Evolutionary conservation across 108 stramenopile species (phyloP).

Genomic region (Cyclotella cryptica): DNA sequence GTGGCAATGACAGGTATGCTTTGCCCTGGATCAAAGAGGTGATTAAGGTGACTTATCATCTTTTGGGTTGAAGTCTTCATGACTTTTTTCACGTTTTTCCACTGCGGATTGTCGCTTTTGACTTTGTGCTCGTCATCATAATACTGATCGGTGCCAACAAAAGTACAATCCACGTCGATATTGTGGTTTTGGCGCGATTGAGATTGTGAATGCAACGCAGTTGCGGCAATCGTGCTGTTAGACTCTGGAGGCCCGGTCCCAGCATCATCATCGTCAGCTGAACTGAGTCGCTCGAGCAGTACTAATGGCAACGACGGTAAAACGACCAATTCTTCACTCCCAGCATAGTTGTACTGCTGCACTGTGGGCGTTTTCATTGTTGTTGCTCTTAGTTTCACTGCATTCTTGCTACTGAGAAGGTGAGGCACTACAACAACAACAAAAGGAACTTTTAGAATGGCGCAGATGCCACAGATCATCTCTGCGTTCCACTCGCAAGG

Average conservation of each 20-base stretch:
- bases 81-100: slow-evolving; percentile 39
- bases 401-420: slow-evolving; percentile 70
- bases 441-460: slow-evolving; percentile 74
- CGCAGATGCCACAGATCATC: slow-evolving; percentile 76
- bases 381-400: slow-evolving; percentile 67
- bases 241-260: slow-evolving; percentile 11
- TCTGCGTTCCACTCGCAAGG: slow-evolving; percentile 62
- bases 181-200: slow-evolving; percentile 31
- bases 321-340: slow-evolving; percentile 58
- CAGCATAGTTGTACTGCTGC: slow-evolving; percentile 35
- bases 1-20: slow-evolving; percentile 41
- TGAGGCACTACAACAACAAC: slow-evolving; percentile 81
- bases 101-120: slow-evolving; percentile 31
- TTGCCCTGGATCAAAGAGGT: slow-evolving; percentile 2
- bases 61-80: slow-evolving; percentile 39
- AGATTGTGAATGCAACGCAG: slow-evolving; percentile 1
- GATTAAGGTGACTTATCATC: slow-evolving; percentile 23
- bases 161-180: slow-evolving; percentile 69
- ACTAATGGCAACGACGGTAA: slow-evolving; percentile 57
- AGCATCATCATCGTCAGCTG: slow-evolving; percentile 13
- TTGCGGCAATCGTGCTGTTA: slow-evolving; percentile 5
- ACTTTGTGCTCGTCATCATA: slow-evolving; percentile 49
- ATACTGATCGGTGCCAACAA: slow-evolving; percentile 75
- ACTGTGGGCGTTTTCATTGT: slow-evolving; percentile 29
- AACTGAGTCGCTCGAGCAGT: slow-evolving; percentile 50